Evolutionary conservation across 345 rosid species (phyloP).

Genomic region (Eucalyptus curtisii): DNA sequence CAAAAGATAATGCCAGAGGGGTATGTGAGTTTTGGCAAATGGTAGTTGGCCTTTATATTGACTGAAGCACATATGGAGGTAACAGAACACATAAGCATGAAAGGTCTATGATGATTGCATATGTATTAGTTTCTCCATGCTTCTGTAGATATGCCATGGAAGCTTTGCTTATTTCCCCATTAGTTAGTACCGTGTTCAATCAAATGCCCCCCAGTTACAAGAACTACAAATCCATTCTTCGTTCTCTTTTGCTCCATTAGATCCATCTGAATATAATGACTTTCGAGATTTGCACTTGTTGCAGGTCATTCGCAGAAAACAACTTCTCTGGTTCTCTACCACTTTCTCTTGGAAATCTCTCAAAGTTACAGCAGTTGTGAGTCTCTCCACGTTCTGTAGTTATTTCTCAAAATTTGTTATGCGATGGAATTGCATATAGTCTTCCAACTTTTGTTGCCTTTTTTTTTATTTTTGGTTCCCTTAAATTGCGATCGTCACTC

Average conservation of each 20-base stretch:
- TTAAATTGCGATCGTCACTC: not conserved
- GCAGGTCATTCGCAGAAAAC: conserved; percentile 36
- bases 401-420: not conserved
- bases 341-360: conserved; percentile 41
- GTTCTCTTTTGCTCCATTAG: not conserved
- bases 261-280: not conserved
- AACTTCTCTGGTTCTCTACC: conserved; percentile 69
- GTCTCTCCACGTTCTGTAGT: not conserved
- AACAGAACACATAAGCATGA: not conserved
- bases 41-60: not conserved
- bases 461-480: not conserved
- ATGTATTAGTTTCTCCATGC: not conserved
- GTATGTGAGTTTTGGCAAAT: not conserved
- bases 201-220: not conserved
- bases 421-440: not conserved
- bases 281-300: not conserved
- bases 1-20: not conserved
- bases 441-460: not conserved
- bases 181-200: not conserved
- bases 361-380: conserved; percentile 41
- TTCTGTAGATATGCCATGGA: not conserved
- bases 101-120: not conserved
- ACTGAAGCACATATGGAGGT: not conserved
- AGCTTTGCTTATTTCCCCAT: not conserved
- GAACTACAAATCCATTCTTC: not conserved